Evolutionary conservation across 768 basidiomycete genomes (phyloP), one percentile per base, ranked within the genome.

Genomic region (Naganishia friedmannii): DNA sequence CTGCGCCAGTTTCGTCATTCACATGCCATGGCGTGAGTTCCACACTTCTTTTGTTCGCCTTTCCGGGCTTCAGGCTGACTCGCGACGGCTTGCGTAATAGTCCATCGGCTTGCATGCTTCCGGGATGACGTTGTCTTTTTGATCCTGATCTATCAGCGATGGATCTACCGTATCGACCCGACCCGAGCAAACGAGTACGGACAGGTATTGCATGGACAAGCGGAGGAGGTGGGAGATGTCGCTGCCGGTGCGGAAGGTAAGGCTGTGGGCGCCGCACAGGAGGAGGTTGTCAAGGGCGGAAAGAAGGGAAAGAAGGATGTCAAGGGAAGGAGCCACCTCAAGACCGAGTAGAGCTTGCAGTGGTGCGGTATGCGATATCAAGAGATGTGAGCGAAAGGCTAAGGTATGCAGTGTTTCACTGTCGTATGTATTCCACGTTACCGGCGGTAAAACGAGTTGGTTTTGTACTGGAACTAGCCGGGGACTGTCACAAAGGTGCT

Each of bases 121-220:
- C 76, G 85, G 58, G 83, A 84, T 73, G 83, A 84, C 70, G 82
- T 82, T 37, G 79, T 79, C 37, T 79, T 79, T 31, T 85, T 94
- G 73, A 85, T 96, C 69, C 91, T 95, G 82, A 80, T 94, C 76
- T 95, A 95, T 83, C 93, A 94, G 90, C 89, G 93, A 68, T 99
- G 91, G 90, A 97, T 97, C 82, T 99, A 99, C 85, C 88, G 92
- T 51, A 86, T 97, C 78, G 96, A 99, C 83, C 90, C 89, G 75
- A 91, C 90, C 75, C 90, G 96, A 74, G 86, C 92, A 74, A 99
- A 99, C 82, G 95, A 98, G 84, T 97, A 92, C 80, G 94, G 94
- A 53, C 91, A 95, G 82, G 89, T 92, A 21, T n/a, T 69, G 21
- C 51, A 68, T n/a, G 68, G 32, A 12, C 39, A 54, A 19, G 45